These are phyloP conservation scores for Phalaenopsis aphrodite DNA, from an alignment of 106 monocot species.

Conservation along the genomic window DNA sequence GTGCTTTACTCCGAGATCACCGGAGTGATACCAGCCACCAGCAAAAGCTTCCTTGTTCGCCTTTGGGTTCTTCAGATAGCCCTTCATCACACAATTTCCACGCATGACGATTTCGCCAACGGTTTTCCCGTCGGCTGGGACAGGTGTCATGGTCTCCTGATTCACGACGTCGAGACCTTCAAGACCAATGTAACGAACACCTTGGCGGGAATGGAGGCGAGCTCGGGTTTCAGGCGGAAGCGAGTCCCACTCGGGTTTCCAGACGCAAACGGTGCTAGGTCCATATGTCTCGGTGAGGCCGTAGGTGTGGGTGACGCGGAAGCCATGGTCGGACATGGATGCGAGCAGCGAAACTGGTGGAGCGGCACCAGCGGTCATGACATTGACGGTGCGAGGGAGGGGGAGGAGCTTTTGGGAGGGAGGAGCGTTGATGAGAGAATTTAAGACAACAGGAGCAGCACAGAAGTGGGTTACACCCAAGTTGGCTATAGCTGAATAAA, in stretches of 20 bases:
- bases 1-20: slow-evolving; percentile 69
- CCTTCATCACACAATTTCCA: slow-evolving; percentile 68
- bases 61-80: slow-evolving; percentile 58
- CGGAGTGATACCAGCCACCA: slow-evolving; percentile 73
- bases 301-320: slow-evolving; percentile 69
- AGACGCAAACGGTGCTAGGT: slow-evolving; percentile 49
- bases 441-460: slow-evolving; percentile 61
- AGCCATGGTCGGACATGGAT: slow-evolving; percentile 51
- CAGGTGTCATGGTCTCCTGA: slow-evolving; percentile 37
- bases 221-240: slow-evolving; percentile 32
- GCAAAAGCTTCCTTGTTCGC: slow-evolving; percentile 56
- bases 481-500: slow-evolving; percentile 60
- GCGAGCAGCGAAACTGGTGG: slow-evolving; percentile 56
- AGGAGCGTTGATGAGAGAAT: slow-evolving; percentile 48
- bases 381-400: slow-evolving; percentile 44
- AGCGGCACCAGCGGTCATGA: slow-evolving; percentile 65
- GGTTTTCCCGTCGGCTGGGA: slow-evolving; percentile 51
- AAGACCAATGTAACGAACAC: slow-evolving; percentile 45
- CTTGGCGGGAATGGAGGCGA: slow-evolving; percentile 56
- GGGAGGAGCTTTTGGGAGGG: slow-evolving; percentile 39
- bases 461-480: slow-evolving; percentile 68
- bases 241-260: slow-evolving; percentile 67
- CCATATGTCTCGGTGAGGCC: slow-evolving; percentile 74
- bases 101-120: slow-evolving; percentile 71
- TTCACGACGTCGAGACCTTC: slow-evolving; percentile 60